These are phyloP conservation scores for Trichoderma koningiopsis DNA, from an alignment of 2,329 filamentous ascomycete genomes.

Conservation along the genomic window DNA sequence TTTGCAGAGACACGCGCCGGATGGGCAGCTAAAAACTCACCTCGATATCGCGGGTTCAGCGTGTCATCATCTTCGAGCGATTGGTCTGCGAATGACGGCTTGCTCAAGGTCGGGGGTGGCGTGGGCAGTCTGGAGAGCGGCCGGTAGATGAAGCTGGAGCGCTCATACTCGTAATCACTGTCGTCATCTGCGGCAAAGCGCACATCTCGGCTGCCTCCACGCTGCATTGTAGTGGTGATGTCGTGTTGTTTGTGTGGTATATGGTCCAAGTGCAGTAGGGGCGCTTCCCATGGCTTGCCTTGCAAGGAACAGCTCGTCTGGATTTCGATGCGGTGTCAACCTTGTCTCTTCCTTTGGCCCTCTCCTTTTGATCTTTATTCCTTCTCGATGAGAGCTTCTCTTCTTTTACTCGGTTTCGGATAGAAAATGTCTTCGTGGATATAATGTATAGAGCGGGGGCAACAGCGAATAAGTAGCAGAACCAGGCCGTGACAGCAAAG, in stretches of 20 bases:
- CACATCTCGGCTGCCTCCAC: conserved; percentile 20
- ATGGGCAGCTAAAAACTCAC: conserved; percentile 35
- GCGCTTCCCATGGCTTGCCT: conserved; percentile 23
- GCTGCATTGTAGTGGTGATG: conserved; percentile 18
- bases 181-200: conserved; percentile 25
- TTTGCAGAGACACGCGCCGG: not conserved
- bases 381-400: not conserved
- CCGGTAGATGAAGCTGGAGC: conserved; percentile 65
- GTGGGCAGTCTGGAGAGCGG: conserved; percentile 69
- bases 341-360: not conserved
- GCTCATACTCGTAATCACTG: conserved; percentile 45
- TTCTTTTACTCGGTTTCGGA: not conserved
- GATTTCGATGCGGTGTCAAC: not conserved
- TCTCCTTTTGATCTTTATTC: not conserved
- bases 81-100: conserved; percentile 49
- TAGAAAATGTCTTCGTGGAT: not conserved
- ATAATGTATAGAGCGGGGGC: not conserved
- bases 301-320: not conserved
- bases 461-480: not conserved
- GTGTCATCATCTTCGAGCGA: conserved; percentile 49
- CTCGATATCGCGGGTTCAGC: conserved; percentile 43
- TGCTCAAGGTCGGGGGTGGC: conserved; percentile 59
- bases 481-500: not conserved
- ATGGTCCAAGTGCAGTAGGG: not conserved
- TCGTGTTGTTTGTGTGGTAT: conserved; percentile 3